Evolutionary conservation across 2,329 filamentous ascomycete genomes (phyloP).

Genomic region (Rutstroemia sydowiana): DNA sequence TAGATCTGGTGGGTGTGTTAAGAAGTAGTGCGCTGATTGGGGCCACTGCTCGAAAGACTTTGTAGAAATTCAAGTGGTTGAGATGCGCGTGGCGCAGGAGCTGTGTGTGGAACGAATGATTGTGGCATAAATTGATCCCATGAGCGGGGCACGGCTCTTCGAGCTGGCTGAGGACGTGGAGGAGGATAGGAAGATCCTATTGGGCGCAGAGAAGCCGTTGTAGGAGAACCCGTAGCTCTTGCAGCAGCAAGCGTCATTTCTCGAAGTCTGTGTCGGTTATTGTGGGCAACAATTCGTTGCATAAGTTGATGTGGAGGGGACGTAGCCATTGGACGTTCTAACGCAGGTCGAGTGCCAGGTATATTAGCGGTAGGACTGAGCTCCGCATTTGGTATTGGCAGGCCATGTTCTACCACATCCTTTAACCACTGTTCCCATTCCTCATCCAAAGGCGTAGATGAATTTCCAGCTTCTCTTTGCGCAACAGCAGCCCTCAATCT

Average conservation of each 20-base stretch:
- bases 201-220: not conserved
- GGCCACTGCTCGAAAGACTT: not conserved
- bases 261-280: not conserved
- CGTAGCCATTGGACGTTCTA: conserved; percentile 6
- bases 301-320: not conserved
- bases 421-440: conserved; percentile 72
- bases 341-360: conserved; percentile 31
- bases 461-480: conserved; percentile 53
- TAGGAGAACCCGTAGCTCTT: not conserved
- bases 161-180: too few relatives aligned
- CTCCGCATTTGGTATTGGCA: conserved; percentile 32
- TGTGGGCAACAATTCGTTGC: not conserved
- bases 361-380: conserved; percentile 26
- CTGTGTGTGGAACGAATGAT: not conserved
- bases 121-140: too few relatives aligned
- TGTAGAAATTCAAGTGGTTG: not conserved
- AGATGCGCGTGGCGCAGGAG: not conserved
- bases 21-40: not conserved
- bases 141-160: too few relatives aligned
- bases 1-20: not conserved
- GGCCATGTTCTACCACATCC: conserved; percentile 54
- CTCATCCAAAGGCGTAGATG: conserved; percentile 54
- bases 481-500: conserved; percentile 58
- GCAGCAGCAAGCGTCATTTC: not conserved
- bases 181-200: not conserved